phyloP scores from a whole-genome alignment of 2,329 filamentous ascomycete genomes.

The Trichothecium sympodiale region DNA sequence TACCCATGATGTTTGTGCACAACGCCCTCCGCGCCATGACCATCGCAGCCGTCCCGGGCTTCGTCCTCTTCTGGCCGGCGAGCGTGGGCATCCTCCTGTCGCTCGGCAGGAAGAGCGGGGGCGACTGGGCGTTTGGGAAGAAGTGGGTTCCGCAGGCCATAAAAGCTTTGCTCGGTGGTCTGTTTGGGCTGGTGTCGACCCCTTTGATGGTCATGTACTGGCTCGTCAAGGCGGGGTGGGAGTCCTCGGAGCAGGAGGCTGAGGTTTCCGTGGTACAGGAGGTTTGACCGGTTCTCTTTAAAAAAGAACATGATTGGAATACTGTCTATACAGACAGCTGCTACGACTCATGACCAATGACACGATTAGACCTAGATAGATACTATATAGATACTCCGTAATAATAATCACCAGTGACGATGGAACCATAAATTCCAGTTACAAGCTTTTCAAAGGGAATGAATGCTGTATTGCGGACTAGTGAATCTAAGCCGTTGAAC shows the following conservation, averaged over 20 bases:
- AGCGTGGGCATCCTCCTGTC: conserved; percentile 30
- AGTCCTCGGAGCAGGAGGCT: conserved; percentile 2
- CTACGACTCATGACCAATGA: too few species aligned
- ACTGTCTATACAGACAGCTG: too few species aligned
- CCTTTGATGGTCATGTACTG: conserved; percentile 38
- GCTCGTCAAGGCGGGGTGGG: conserved; percentile 38
- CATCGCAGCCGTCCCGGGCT: conserved; percentile 22
- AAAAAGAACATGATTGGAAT: too few species aligned
- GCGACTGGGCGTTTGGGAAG: conserved; percentile 31
- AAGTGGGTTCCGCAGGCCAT: conserved; percentile 37
- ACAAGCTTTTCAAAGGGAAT: too few species aligned
- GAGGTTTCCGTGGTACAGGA: too few species aligned
- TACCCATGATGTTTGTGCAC: conserved; percentile 5
- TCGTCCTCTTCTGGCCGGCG: conserved; percentile 31
- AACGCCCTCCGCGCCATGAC: conserved; percentile 15
- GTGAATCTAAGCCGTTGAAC: too few species aligned
- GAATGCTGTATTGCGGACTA: too few species aligned
- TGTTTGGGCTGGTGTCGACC: conserved; percentile 33
- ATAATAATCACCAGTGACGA: too few species aligned
- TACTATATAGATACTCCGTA: too few species aligned
- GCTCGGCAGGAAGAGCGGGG: conserved; percentile 21
- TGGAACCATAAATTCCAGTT: too few species aligned
- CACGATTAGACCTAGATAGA: too few species aligned
- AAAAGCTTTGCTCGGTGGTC: conserved; percentile 35
- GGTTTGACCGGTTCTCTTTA: too few species aligned